Conservation (phyloP, 2,329 filamentous ascomycete species). For the Teratosphaeria epicoccoides region DNA sequence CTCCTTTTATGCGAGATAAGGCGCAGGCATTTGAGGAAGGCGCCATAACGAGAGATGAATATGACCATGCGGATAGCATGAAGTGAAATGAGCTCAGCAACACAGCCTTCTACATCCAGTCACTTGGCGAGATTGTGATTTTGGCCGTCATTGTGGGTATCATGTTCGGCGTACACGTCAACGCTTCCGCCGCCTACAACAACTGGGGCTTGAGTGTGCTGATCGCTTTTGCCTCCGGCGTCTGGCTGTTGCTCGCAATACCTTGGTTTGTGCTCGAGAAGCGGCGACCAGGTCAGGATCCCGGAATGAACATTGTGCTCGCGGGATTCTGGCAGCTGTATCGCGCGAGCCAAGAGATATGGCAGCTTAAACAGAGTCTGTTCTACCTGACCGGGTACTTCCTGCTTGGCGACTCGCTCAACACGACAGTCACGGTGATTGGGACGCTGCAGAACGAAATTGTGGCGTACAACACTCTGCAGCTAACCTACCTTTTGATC, state of each 20-base stretch:
- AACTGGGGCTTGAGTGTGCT: conserved; percentile 57
- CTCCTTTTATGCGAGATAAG: conserved; percentile 38
- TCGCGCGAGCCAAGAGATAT: conserved; percentile 49
- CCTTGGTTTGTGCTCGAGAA: conserved; percentile 61
- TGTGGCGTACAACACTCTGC: conserved; percentile 54
- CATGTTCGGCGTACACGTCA: conserved; percentile 50
- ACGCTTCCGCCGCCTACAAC: conserved; percentile 49
- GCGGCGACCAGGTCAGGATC: conserved; percentile 48
- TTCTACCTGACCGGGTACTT: conserved; percentile 59
- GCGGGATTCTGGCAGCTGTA: conserved; percentile 54
- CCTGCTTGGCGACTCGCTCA: conserved; percentile 57
- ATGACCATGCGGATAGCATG: conserved; percentile 51
- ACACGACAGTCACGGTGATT: conserved; percentile 60
- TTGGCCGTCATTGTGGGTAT: conserved; percentile 55
- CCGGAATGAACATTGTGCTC: conserved; percentile 42
- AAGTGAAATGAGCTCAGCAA: conserved; percentile 55
- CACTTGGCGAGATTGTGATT: conserved; percentile 50
- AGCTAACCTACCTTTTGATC: conserved; percentile 55
- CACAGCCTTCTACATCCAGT: conserved; percentile 54
- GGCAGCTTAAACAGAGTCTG: conserved; percentile 54
- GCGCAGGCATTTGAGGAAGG: conserved; percentile 42
- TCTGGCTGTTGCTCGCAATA: conserved; percentile 53
- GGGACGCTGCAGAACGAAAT: conserved; percentile 54
- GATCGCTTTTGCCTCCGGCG: conserved; percentile 53
- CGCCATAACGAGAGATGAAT: conserved; percentile 47